These are phyloP conservation scores for Botrytis pseudocinerea DNA, from an alignment of 2,329 filamentous ascomycete species.

Conservation along the genomic window DNA sequence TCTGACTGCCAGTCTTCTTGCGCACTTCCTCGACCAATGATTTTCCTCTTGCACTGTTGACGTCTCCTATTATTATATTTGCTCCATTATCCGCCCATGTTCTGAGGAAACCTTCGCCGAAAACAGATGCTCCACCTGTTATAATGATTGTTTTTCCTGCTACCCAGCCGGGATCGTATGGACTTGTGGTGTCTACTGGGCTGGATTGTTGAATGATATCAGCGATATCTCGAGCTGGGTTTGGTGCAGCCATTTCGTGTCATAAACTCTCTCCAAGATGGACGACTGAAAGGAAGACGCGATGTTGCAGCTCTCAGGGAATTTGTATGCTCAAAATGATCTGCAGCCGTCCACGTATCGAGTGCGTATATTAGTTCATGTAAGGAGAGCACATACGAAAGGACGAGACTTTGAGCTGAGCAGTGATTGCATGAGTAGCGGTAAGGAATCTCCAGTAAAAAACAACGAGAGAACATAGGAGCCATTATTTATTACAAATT, in stretches of 20 bases:
- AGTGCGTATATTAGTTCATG: neutral
- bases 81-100: conserved; percentile 58
- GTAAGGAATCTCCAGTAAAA: neutral
- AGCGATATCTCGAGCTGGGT: conserved; percentile 27
- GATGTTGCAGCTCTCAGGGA: neutral
- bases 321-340: neutral
- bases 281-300: neutral
- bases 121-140: conserved; percentile 63
- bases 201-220: conserved; percentile 33
- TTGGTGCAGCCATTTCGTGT: conserved; percentile 1
- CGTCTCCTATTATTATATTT: conserved; percentile 63
- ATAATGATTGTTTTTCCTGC: conserved; percentile 60
- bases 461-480: neutral
- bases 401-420: neutral
- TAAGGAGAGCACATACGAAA: neutral
- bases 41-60: conserved; percentile 56
- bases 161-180: conserved; percentile 50
- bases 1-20: conserved; percentile 44
- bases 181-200: conserved; percentile 48
- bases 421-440: neutral
- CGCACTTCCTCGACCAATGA: conserved; percentile 55
- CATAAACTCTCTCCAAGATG: neutral
- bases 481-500: neutral
- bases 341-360: neutral
- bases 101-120: conserved; percentile 56